Percentiles rank a stretch among this genome's conserved stretches.
phyloP scores from a whole-genome alignment of 1,139 yeast species.

The Kurtzmaniella natalensis region DNA sequence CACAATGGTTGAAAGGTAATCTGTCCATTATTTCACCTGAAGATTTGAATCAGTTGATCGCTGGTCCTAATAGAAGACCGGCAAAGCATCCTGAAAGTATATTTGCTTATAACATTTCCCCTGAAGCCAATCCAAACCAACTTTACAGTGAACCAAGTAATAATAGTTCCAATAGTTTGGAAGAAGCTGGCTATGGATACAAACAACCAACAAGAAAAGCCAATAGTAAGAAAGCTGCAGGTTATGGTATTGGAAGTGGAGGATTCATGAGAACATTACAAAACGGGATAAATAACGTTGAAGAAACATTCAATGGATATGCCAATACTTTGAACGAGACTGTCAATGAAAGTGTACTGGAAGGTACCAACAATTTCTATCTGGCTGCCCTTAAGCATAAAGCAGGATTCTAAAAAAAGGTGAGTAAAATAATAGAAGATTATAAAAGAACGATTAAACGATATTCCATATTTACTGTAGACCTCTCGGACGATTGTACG shows the following conservation, averaged over 20 bases:
- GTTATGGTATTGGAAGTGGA: slow-evolving; percentile 23
- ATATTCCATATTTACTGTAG: no score
- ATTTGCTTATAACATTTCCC: slow-evolving; percentile 52
- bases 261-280: slow-evolving; percentile 49
- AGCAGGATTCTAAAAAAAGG: slow-evolving; percentile 55
- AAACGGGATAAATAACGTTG: slow-evolving; percentile 49
- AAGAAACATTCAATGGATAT: slow-evolving; percentile 54
- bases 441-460: no score
- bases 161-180: background rate
- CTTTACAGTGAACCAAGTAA: slow-evolving; percentile 16
- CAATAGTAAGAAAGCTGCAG: slow-evolving; percentile 21
- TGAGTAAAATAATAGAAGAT: no score
- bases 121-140: slow-evolving; percentile 40
- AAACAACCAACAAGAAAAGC: slow-evolving; percentile 46
- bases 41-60: slow-evolving; percentile 56
- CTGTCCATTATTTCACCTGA: slow-evolving; percentile 52
- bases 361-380: slow-evolving; percentile 47
- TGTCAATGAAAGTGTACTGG: slow-evolving; percentile 49
- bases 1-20: slow-evolving; percentile 83
- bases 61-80: slow-evolving; percentile 56
- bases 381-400: slow-evolving; percentile 50
- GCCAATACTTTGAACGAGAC: slow-evolving; percentile 53
- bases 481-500: no score
- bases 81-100: slow-evolving; percentile 53
- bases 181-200: slow-evolving; percentile 22